These are phyloP conservation scores for Liquidambar formosana DNA, from an alignment of 164 flowering plant genomes.

Conservation along the genomic window DNA sequence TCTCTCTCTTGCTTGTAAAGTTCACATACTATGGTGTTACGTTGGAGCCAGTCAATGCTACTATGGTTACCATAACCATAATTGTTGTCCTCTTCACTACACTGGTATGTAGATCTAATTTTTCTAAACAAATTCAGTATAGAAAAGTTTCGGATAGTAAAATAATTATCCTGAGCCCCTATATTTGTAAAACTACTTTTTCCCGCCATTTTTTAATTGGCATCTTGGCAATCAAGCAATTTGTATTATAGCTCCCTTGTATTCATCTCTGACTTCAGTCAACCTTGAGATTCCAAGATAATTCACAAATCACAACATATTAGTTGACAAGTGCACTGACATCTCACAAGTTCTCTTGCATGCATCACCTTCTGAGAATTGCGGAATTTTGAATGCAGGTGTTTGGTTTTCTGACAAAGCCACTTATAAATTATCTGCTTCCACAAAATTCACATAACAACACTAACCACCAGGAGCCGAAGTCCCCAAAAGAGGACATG, in stretches of 20 bases:
- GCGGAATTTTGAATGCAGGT: slow-evolving; percentile 49
- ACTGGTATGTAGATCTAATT: slow-evolving; percentile 40
- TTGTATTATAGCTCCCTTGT: background rate
- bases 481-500: slow-evolving; percentile 43
- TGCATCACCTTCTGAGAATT: too few species aligned
- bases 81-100: slow-evolving; percentile 84
- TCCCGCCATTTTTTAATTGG: background rate
- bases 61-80: slow-evolving; percentile 69
- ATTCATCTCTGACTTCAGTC: background rate
- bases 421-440: slow-evolving; percentile 53
- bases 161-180: background rate
- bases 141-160: background rate
- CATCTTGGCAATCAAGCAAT: background rate
- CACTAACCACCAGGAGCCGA: slow-evolving; percentile 22
- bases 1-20: slow-evolving; percentile 32
- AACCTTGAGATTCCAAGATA: background rate
- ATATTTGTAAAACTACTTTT: too few species aligned
- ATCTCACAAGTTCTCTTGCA: too few species aligned
- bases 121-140: background rate
- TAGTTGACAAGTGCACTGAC: background rate
- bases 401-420: slow-evolving; percentile 77
- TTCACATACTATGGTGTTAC: slow-evolving; percentile 79
- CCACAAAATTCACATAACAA: slow-evolving; percentile 32
- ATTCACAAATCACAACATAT: background rate
- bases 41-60: slow-evolving; percentile 56